Conservation (phyloP, 73 alveolate species). For the Paramecium caudatum region DNA sequence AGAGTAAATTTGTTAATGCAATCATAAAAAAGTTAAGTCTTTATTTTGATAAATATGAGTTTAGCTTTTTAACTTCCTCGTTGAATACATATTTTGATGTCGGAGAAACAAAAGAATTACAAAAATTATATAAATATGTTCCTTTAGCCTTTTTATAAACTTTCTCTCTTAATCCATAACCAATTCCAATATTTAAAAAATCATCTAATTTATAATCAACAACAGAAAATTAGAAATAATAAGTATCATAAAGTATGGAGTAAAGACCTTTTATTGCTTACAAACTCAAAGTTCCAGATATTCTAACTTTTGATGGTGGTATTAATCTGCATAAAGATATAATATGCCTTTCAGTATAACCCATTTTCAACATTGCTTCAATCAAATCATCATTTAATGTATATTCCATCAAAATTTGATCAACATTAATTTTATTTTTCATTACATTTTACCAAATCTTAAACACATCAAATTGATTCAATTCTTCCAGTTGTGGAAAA, state of each 20-base stretch:
- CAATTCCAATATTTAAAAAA: slow-evolving; percentile 60
- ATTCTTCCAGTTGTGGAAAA: not conserved
- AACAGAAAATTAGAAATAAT: slow-evolving; percentile 26
- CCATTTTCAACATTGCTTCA: not conserved
- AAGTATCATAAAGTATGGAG: not conserved
- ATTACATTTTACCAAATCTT: slow-evolving; percentile 26
- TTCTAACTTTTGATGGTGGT: slow-evolving; percentile 50
- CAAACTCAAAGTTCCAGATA: slow-evolving; percentile 5
- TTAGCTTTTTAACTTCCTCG: not conserved
- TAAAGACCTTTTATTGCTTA: slow-evolving; percentile 57
- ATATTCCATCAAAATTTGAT: slow-evolving; percentile 38
- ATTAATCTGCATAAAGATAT: not conserved
- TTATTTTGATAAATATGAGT: slow-evolving; percentile 12
- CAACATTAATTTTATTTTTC: not conserved
- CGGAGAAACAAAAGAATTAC: not conserved
- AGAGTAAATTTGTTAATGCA: slow-evolving; percentile 34
- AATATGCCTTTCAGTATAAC: slow-evolving; percentile 49
- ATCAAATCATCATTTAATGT: slow-evolving; percentile 54
- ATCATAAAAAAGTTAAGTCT: not conserved
- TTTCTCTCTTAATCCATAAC: slow-evolving; percentile 39
- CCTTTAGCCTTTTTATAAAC: slow-evolving; percentile 22
- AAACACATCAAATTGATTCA: not conserved
- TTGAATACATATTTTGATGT: slow-evolving; percentile 10
- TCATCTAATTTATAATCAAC: slow-evolving; percentile 15
- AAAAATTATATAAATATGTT: not conserved